Evolutionary conservation across 1,284 basidiomycete genomes (phyloP), one percentile per base, ranked within the genome.

Genomic region (Pseudozyma sp.): DNA sequence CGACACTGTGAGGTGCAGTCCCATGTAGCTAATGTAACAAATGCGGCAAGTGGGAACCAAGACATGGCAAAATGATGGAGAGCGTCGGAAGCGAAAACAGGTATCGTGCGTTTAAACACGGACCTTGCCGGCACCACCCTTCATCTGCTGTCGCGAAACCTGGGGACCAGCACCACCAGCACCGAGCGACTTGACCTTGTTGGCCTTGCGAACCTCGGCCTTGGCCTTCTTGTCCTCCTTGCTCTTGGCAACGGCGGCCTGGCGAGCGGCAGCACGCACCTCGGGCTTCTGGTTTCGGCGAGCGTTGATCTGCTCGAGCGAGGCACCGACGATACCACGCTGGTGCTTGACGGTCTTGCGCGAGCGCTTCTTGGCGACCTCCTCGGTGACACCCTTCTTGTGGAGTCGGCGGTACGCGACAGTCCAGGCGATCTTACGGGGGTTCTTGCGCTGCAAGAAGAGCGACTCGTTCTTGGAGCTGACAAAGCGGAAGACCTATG

Each of bases 301-400:
- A 77, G 94, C 94, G 71, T 91, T 89, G 86, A 99, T 97, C 82
- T 92, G 87, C 68, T 91, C 90, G 75, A 98, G 89, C 87, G 97
- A 94, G 77, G 94, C 94, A 87, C 97, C 97, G 83, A 96, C 94
- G 85, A 99, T 94, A 78, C 96, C 97, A 86, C 97, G 94, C 88
- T 97, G 92, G 89, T 94, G 92, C 89, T 99, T 99, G 85, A 98
- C 94, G 75, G 94, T 95, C 87, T 92, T 92, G 87, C 95, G 92
- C 65, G 93, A 93, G 81, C 95, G 92, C 89, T 97, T 97, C 94
- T 98, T 99, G 85, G 94, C 93, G 59, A 95, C 91, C 71, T 99
- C 96, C 88, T 99, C 96, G 57, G 94, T 94, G 86, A 99, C 90
- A 86, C 95, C 96, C 92, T 99, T 99, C 91, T 97, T 97, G 91